These are phyloP conservation scores for Alternaria arborescens DNA, from an alignment of 2,329 filamentous ascomycete genomes.

Conservation along the genomic window DNA sequence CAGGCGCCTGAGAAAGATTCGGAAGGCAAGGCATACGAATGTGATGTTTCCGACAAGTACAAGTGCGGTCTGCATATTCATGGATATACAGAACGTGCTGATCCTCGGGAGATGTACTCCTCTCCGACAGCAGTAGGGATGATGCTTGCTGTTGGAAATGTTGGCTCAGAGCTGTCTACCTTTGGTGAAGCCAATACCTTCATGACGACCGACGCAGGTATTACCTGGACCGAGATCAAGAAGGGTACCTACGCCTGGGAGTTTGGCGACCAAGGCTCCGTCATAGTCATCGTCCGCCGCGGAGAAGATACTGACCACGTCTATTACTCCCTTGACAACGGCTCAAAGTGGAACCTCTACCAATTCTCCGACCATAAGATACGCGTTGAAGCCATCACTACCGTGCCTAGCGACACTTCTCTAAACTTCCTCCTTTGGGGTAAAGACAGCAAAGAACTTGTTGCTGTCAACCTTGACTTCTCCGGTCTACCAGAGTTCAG, in stretches of 20 bases:
- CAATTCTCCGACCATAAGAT: constrained; percentile 75
- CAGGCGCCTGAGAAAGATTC: constrained; percentile 74
- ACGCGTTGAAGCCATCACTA: constrained; percentile 81
- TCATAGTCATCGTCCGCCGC: constrained; percentile 86
- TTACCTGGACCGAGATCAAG: constrained; percentile 84
- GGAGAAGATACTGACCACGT: constrained; percentile 71
- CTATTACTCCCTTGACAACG: constrained; percentile 82
- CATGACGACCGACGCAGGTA: constrained; percentile 88
- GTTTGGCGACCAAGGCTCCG: constrained; percentile 92
- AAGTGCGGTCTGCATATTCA: constrained; percentile 91
- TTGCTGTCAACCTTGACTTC: constrained; percentile 89
- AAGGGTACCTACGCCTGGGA: constrained; percentile 93
- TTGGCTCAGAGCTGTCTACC: constrained; percentile 74
- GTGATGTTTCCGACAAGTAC: constrained; percentile 65
- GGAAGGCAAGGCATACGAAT: constrained; percentile 75
- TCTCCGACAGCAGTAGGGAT: constrained; percentile 88
- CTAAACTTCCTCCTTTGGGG: constrained; percentile 94
- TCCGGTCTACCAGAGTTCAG: constrained; percentile 72
- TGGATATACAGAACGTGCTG: constrained; percentile 88
- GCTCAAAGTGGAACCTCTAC: constrained; percentile 78
- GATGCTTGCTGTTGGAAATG: constrained; percentile 91
- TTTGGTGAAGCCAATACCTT: constrained; percentile 84
- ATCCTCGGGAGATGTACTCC: constrained; percentile 85
- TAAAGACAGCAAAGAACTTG: constrained; percentile 63
- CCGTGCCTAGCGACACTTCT: constrained; percentile 86